These are phyloP conservation scores for Pontederia paniculata DNA, from an alignment of 176 grass and related monocot species.

Conservation along the genomic window DNA sequence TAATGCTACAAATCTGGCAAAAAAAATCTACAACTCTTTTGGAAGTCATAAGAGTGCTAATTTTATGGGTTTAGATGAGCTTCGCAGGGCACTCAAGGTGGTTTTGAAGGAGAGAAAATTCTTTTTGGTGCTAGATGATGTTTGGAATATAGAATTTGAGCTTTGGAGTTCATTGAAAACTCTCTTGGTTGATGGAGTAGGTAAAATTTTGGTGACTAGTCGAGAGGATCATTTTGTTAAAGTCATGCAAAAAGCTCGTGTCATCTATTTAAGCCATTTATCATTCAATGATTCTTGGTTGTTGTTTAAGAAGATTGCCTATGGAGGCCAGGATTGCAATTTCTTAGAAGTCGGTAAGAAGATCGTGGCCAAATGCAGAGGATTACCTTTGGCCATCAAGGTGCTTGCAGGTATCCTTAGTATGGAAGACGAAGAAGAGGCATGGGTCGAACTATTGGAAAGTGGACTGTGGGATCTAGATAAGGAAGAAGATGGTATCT, in stretches of 20 bases:
- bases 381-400: constrained; percentile 19
- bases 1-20: constrained; percentile 12
- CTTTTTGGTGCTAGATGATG: constrained; percentile 22
- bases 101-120: background rate
- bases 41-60: too few species aligned
- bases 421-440: background rate
- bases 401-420: constrained; percentile 11
- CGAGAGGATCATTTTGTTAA: too few species aligned
- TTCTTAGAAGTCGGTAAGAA: background rate
- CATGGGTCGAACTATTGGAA: constrained; percentile 3
- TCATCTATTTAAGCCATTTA: too few species aligned
- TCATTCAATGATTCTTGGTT: too few species aligned
- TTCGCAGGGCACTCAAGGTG: background rate
- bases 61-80: too few species aligned
- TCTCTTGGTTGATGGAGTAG: constrained; percentile 9
- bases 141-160: constrained; percentile 11
- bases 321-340: background rate
- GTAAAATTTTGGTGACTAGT: background rate
- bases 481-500: background rate
- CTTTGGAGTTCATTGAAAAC: constrained; percentile 3
- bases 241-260: too few species aligned
- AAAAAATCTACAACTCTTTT: constrained; percentile 6
- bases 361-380: constrained; percentile 13
- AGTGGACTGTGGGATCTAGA: constrained; percentile 3
- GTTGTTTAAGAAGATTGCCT: too few species aligned